Conservation (phyloP, 2,329 filamentous ascomycete species). For the Cercospora nicotianae region DNA sequence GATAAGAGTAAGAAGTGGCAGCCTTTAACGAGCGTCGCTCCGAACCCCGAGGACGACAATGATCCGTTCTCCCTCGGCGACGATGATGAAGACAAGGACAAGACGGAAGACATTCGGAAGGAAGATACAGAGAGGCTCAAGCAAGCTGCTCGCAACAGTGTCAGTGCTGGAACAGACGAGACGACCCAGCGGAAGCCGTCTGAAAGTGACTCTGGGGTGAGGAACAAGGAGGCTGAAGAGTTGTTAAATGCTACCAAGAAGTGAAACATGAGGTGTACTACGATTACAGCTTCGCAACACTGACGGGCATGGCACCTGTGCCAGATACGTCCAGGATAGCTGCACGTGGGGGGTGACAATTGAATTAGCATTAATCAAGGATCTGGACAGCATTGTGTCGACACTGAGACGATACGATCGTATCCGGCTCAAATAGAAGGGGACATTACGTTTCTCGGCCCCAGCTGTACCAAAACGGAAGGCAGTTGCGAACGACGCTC, state of each 20-base stretch:
- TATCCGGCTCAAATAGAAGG: neutral
- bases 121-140: slow-evolving; percentile 56
- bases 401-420: neutral
- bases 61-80: slow-evolving; percentile 96
- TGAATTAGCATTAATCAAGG: neutral
- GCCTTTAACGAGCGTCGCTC: slow-evolving; percentile 81
- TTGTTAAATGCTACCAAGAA: slow-evolving; percentile 39
- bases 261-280: neutral
- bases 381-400: neutral
- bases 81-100: slow-evolving; percentile 68
- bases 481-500: neutral
- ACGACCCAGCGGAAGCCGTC: slow-evolving; percentile 26
- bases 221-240: slow-evolving; percentile 50
- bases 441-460: neutral
- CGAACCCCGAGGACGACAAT: slow-evolving; percentile 81
- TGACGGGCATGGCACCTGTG: neutral
- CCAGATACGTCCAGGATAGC: neutral
- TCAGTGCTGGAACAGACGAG: slow-evolving; percentile 54
- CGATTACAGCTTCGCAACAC: neutral
- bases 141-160: slow-evolving; percentile 52
- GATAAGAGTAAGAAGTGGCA: slow-evolving; percentile 93
- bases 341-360: neutral
- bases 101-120: slow-evolving; percentile 61
- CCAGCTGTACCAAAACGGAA: neutral
- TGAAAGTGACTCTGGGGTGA: slow-evolving; percentile 45